A percentile compares a stretch with the other conserved stretches of the same genome.
These are phyloP conservation scores for Ophiocordyceps sinensis DNA, from an alignment of 2,329 filamentous ascomycete genomes.

Conservation along the genomic window DNA sequence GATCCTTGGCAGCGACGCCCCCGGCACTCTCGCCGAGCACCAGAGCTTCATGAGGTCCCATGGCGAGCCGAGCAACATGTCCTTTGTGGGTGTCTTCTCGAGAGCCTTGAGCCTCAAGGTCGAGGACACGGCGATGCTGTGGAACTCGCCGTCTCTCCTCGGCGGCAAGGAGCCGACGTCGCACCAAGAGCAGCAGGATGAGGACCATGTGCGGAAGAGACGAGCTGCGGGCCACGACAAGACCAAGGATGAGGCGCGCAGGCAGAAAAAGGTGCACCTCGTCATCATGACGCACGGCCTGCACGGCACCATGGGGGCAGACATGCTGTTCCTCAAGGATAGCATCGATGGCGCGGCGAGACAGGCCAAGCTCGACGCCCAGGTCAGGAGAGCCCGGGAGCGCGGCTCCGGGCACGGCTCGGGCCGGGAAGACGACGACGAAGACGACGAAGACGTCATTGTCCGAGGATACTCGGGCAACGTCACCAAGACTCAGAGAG, in stretches of 20 bases:
- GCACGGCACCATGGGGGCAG: constrained; percentile 87
- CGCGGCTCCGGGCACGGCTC: too few relatives aligned
- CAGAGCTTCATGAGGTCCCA: constrained; percentile 46
- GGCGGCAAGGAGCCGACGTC: constrained; percentile 32
- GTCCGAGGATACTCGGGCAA: constrained; percentile 86
- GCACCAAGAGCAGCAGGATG: background rate
- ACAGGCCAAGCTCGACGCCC: constrained; percentile 58
- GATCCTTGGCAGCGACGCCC: constrained; percentile 32
- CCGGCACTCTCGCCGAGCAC: constrained; percentile 64
- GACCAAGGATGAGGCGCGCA: constrained; percentile 19
- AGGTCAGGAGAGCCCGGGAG: constrained; percentile 40
- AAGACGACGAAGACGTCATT: constrained; percentile 72
- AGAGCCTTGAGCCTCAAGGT: constrained; percentile 63
- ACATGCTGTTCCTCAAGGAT: constrained; percentile 96
- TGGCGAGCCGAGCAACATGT: constrained; percentile 42
- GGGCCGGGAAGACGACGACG: constrained; percentile 34
- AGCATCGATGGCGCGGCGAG: constrained; percentile 77
- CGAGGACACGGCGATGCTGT: constrained; percentile 81
- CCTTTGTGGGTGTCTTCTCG: constrained; percentile 70
- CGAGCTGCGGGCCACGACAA: constrained; percentile 11
- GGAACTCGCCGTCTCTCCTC: constrained; percentile 82
- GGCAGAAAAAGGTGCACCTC: constrained; percentile 70
- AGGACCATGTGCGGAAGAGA: too few relatives aligned
- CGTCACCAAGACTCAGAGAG: constrained; percentile 78
- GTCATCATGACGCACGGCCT: constrained; percentile 88